These are phyloP conservation scores for Solanum pennellii DNA, from an alignment of 257 asterid species.

Conservation along the genomic window DNA sequence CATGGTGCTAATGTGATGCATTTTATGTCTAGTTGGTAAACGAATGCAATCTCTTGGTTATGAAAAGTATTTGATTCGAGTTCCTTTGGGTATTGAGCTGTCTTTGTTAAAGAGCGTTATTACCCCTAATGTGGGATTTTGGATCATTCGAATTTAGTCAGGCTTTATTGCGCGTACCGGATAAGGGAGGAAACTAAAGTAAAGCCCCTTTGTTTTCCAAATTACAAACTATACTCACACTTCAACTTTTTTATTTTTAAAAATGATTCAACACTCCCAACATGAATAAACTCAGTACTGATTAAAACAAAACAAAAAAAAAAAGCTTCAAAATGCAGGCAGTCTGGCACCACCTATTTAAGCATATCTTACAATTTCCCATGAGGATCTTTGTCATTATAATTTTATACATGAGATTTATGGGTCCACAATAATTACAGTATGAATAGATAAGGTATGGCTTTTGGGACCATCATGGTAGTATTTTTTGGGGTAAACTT, in stretches of 20 bases:
- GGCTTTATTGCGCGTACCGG: accelerated
- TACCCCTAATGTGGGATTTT: not conserved
- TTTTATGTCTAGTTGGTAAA: not conserved
- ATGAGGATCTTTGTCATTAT: not conserved
- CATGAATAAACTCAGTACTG: not conserved
- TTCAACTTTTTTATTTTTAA: no score
- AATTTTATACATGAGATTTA: not conserved
- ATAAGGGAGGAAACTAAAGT: not conserved
- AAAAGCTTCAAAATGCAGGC: not conserved
- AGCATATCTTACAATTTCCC: not conserved
- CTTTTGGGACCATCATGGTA: not conserved
- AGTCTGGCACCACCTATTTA: not conserved
- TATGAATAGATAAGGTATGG: not conserved
- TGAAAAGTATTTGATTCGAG: not conserved
- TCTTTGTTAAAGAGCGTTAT: not conserved
- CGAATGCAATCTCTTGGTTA: not conserved
- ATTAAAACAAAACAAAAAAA: not conserved
- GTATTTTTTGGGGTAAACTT: not conserved
- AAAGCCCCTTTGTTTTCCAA: not conserved
- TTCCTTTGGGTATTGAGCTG: accelerated
- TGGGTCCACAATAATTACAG: not conserved
- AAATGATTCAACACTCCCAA: not conserved
- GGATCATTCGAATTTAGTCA: accelerated
- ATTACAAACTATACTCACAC: not conserved
- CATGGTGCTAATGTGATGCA: not conserved